Conservation (phyloP, 2,329 filamentous ascomycete genomes). For the Ramichloridium luteum region DNA sequence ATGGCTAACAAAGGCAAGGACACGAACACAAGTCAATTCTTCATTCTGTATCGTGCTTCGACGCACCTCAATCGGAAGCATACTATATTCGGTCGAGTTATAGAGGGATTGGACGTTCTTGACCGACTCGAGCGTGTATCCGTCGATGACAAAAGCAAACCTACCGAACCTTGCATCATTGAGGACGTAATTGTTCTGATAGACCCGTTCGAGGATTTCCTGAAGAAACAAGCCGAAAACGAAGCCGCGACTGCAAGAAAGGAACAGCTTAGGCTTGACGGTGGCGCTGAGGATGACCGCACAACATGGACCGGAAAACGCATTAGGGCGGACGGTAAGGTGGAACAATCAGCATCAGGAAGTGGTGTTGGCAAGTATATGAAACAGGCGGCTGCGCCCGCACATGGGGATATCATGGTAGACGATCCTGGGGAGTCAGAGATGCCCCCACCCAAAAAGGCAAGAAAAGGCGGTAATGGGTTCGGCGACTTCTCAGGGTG, state of each 20-base stretch:
- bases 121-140: slow-evolving; percentile 64
- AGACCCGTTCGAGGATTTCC: slow-evolving; percentile 90
- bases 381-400: slow-evolving; percentile 38
- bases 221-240: slow-evolving; percentile 47
- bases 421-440: slow-evolving; percentile 47
- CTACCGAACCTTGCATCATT: slow-evolving; percentile 67
- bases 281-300: slow-evolving; percentile 73
- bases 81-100: slow-evolving; percentile 85
- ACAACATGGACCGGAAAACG: slow-evolving; percentile 96
- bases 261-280: slow-evolving; percentile 50
- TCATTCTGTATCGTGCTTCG: slow-evolving; percentile 76
- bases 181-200: slow-evolving; percentile 75
- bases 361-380: slow-evolving; percentile 70
- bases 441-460: slow-evolving; percentile 70
- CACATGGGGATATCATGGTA: slow-evolving; percentile 43
- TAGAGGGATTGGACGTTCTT: slow-evolving; percentile 58
- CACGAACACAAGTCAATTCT: slow-evolving; percentile 91
- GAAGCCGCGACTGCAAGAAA: slow-evolving; percentile 51
- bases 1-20: slow-evolving; percentile 99
- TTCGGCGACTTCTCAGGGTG: slow-evolving; percentile 95
- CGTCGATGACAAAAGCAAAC: slow-evolving; percentile 62
- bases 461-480: slow-evolving; percentile 44
- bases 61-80: slow-evolving; percentile 89
- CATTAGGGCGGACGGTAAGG: slow-evolving; percentile 55
- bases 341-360: slow-evolving; percentile 30